Conservation (phyloP, 257 asterid genomes). For the Ballota nigra region DNA sequence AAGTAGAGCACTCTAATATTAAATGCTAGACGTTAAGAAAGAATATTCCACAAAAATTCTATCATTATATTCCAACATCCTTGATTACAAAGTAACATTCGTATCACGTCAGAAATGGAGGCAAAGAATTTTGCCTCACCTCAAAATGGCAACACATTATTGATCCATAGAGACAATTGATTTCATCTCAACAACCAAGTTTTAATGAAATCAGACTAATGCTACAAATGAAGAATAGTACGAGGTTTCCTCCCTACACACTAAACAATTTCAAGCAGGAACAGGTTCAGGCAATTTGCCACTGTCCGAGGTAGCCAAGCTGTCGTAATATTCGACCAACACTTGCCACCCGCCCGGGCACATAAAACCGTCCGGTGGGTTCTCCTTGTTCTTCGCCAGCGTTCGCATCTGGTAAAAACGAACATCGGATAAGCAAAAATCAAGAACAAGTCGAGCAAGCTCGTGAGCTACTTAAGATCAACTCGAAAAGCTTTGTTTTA, state of each 20-base stretch:
- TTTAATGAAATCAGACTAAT: constrained; percentile 20
- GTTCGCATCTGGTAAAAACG: constrained; percentile 66
- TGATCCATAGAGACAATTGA: constrained; percentile 1
- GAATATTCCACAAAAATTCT: background rate
- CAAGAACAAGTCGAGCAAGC: background rate
- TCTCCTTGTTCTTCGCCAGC: constrained; percentile 83
- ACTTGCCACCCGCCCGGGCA: constrained; percentile 98
- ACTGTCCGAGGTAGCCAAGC: constrained; percentile 54
- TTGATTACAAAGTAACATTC: background rate
- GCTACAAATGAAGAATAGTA: constrained; percentile 17
- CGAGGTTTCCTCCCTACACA: constrained; percentile 3
- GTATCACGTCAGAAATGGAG: constrained; percentile 29
- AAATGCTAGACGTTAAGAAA: no score
- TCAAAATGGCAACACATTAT: constrained; percentile 22
- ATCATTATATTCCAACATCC: background rate
- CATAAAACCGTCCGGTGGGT: constrained; percentile 95
- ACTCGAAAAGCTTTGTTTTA: no score
- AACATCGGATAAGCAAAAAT: background rate
- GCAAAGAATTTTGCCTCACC: constrained; percentile 35
- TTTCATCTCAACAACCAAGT: background rate
- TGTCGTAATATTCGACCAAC: constrained; percentile 81
- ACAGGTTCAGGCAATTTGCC: constrained; percentile 52
- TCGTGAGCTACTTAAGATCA: background rate
- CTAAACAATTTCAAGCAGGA: constrained; percentile 36
- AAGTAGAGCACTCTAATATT: no score